Evolutionary conservation across 2,329 filamentous ascomycete species (phyloP), one percentile per base, ranked within the genome.

Genomic region (Biscogniauxia sp.): DNA sequence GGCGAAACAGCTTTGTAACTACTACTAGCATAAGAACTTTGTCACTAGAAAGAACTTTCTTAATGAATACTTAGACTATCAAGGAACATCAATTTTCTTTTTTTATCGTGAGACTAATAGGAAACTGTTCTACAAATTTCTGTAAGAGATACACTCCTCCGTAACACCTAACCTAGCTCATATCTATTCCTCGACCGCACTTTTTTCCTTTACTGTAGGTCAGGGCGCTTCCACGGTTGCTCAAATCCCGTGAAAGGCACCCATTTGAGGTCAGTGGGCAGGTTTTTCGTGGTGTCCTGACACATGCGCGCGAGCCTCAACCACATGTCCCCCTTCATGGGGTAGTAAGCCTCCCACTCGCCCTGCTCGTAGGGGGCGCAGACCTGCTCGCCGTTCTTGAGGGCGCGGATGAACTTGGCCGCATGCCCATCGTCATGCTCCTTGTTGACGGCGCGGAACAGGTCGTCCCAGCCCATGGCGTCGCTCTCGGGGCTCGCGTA

Each of bases 401-500:
- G 28, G 0, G 74, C 74, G 3, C 75, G 68, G 4, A 75, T 59
- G 37, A 75, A 71, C 65, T 77, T 77, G 49, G 67, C 71, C 0
- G 68, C 66, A 62, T 77, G 75, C 0, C 74, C 74, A 50, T 77
- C 75, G 51, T 77, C 75, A 50, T 72, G 69, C 15, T 58, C 41
- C 11, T 60, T 53, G 19, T 57, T 68, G 5, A 73, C 64, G 1
- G 55, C 68, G 0, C 49, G 15, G 62, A 63, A 76, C 2, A 76
- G 51, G 7, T 68, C 65, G 0, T 57, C 20, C 75, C 75, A 77
- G 23, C 20, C 60, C 64, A 66, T 56, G 1, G 49, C 61, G 1
- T 64, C 60, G 55, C 67, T 71, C 4, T 45, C 13, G 1, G 53
- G 45, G 1, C 32, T 50, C 8, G 55, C 11, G 53, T 73, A 74